phyloP scores from a whole-genome alignment of 192 early-diverging fungal genomes.

The Chytriomyces sp. region DNA sequence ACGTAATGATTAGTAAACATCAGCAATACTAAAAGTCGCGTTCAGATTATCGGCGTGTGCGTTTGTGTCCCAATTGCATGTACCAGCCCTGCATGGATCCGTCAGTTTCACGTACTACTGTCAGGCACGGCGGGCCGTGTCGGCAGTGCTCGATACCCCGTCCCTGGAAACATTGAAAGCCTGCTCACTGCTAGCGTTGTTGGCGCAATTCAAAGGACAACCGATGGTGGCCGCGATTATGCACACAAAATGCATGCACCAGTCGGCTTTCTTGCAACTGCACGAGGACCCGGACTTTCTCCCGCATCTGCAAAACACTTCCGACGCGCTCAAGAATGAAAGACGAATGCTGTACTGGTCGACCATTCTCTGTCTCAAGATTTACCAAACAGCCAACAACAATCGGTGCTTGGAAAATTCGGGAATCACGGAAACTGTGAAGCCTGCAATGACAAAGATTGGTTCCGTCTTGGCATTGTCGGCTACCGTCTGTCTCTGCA shows the following conservation, averaged over 20 bases:
- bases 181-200: neutral
- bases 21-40: neutral
- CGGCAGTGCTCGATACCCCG: neutral
- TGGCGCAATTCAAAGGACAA: neutral
- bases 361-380: neutral
- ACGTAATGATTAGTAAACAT: too few species aligned
- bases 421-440: neutral
- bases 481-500: constrained; percentile 2
- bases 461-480: neutral
- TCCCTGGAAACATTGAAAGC: neutral
- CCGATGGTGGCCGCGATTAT: neutral
- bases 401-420: neutral
- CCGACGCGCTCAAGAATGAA: neutral
- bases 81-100: neutral
- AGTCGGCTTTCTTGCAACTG: neutral
- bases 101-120: neutral
- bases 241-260: neutral
- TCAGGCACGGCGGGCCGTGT: neutral
- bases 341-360: neutral
- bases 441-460: neutral
- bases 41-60: constrained; percentile 10
- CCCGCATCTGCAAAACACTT: neutral
- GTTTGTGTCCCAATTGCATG: neutral
- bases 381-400: neutral
- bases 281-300: neutral